Base-by-base conservation (phyloP, 208 protist species). In the Porcisia deanei region DNA sequence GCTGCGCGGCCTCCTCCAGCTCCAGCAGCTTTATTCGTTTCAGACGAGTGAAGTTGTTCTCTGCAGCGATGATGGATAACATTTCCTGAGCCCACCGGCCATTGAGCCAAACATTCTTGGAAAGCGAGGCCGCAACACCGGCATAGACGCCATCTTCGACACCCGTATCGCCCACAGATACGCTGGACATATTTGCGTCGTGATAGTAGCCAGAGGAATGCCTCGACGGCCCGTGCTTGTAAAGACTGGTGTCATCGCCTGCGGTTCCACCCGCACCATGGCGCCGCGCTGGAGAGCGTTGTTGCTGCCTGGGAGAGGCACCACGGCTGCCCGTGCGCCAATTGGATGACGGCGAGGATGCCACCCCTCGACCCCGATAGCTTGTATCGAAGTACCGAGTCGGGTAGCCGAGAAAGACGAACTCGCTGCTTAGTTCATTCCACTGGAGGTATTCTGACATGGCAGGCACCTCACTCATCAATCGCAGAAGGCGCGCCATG, bases 51-150 rank as follows among this genome's bases (percentile, higher is more conserved):
- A 89, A 92, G 58, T 79, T 85, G 80, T 92, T 96, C 64, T 94
- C 90, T 30, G 85, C 84, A 18, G 90, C 71, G 20, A 95, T 77
- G 53, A 97, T 91, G 14, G 82, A 82, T 66, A 88, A 88, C 81
- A 97, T 83, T 47, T 89, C 75, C 58, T 86, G 77, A 37, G 81
- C 87, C 89, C 92, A 95, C 39, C 82, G 80, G 7, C 87, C 89
- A 75, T 91, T 97, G 10, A 97, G 84, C 88, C 91, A 95, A 4
- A 97, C 75, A 69, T 97, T 97, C 80, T 93, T 92, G 52, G 93
- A 90, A 64, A 84, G 73, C 54, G 85, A 73, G 25, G 84, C 71
- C 1, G 80, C 79, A 1, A 80, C 69, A 53, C 93, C 93, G 20
- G 82, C 85, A 77, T 97, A 97, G 54, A 97, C 82, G 22, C 93